A percentile compares a stretch with the other conserved stretches of the same genome.
Evolutionary conservation across 345 rosid species (phyloP).

Genomic region (Kernera saxatilis): DNA sequence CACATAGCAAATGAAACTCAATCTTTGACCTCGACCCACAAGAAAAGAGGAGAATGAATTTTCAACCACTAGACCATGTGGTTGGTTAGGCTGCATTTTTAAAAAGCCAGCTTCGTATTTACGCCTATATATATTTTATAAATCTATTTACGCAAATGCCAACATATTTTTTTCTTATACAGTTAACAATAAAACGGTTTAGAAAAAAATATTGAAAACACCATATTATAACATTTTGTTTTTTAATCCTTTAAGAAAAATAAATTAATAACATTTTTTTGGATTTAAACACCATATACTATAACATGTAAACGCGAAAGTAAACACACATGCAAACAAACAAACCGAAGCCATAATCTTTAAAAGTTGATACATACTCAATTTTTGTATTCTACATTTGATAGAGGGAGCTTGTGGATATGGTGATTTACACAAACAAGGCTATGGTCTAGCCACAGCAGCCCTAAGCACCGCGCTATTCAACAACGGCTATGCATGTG

Average conservation of each 20-base stretch:
- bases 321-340: neutral
- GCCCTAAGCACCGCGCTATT: conserved; percentile 43
- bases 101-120: neutral
- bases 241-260: no score
- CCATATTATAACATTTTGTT: no score
- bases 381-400: neutral
- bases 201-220: no score
- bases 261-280: no score
- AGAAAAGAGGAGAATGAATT: neutral
- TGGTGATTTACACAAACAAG: conserved; percentile 39
- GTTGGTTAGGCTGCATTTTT: neutral
- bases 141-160: neutral
- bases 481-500: neutral
- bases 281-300: no score
- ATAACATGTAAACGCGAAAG: neutral
- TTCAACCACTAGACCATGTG: neutral
- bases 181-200: no score
- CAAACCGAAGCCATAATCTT: neutral
- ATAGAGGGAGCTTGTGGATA: conserved; percentile 65
- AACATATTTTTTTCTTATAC: no score
- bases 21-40: neutral
- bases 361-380: neutral
- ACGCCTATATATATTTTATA: neutral
- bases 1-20: neutral
- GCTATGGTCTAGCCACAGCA: conserved; percentile 41